These are phyloP conservation scores for Collariella sp. DNA, from an alignment of 495 filamentous ascomycete genomes.

Conservation along the genomic window DNA sequence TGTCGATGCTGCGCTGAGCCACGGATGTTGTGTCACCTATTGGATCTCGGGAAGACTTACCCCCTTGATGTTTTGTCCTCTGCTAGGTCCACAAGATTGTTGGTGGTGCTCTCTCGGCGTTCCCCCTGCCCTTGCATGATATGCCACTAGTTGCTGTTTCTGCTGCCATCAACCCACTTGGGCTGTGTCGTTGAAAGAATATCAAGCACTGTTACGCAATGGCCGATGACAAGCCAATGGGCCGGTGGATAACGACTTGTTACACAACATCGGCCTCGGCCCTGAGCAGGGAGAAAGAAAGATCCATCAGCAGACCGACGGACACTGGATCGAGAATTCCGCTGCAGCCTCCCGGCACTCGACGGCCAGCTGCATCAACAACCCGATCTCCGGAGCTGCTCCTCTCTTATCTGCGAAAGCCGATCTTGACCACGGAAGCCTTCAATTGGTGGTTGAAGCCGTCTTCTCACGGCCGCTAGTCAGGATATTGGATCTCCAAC, in stretches of 20 bases:
- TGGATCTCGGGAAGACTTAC: too few species aligned
- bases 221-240: neutral
- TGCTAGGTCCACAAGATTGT: too few species aligned
- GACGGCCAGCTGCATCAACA: conserved; percentile 3
- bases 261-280: conserved; percentile 11
- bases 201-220: too few species aligned
- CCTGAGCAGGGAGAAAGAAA: neutral
- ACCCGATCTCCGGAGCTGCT: neutral
- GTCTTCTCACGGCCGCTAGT: conserved; percentile 16
- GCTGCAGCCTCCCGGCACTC: conserved; percentile 4
- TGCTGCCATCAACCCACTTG: too few species aligned
- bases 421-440: neutral
- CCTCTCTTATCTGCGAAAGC: neutral
- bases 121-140: too few species aligned
- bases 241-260: neutral
- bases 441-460: neutral
- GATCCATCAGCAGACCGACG: neutral
- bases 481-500: conserved; percentile 9
- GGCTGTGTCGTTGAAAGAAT: too few species aligned
- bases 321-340: conserved; percentile 1
- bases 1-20: neutral
- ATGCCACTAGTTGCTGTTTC: too few species aligned
- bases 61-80: too few species aligned
- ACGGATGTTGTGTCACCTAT: neutral
- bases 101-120: too few species aligned